These are phyloP conservation scores for Ulota crispa DNA, from an alignment of 225 moss, liverwort and hornwort species.

Conservation along the genomic window DNA sequence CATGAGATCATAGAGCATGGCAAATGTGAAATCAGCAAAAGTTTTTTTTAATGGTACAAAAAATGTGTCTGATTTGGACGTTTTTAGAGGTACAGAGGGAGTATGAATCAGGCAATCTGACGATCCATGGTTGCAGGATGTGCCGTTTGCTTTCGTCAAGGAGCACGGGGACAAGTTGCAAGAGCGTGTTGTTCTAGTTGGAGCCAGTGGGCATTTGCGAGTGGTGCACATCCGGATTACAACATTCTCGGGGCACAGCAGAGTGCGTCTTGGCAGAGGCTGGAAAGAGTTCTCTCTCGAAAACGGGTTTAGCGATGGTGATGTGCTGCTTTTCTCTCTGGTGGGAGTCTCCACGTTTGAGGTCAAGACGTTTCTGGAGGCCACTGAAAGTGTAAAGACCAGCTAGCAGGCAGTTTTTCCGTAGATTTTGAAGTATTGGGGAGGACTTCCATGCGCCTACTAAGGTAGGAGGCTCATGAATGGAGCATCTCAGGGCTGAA, in stretches of 20 bases:
- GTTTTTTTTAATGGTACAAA: too few relatives aligned
- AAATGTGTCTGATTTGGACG: too few relatives aligned
- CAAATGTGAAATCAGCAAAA: too few relatives aligned
- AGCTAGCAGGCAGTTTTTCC: background rate
- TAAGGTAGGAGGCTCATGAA: too few relatives aligned
- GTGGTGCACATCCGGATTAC: background rate
- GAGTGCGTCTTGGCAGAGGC: slow-evolving; percentile 16
- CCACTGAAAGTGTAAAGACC: background rate
- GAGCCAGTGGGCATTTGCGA: slow-evolving; percentile 5
- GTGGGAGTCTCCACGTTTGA: slow-evolving; percentile 26
- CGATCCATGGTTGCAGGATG: slow-evolving; percentile 21
- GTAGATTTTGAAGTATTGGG: background rate
- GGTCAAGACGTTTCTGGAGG: background rate
- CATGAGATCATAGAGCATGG: too few relatives aligned
- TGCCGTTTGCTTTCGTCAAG: slow-evolving; percentile 18
- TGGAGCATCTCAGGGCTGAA: too few relatives aligned
- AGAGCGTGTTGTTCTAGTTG: background rate
- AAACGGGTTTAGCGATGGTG: slow-evolving; percentile 8
- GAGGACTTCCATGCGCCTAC: too few relatives aligned
- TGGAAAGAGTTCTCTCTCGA: slow-evolving; percentile 20
- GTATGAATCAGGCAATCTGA: background rate
- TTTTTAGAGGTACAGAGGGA: too few relatives aligned
- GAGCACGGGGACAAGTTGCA: slow-evolving; percentile 25
- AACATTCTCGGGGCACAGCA: background rate
- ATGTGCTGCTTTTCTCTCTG: slow-evolving; percentile 21